phyloP scores from a whole-genome alignment of 768 basidiomycete genomes.

The Trametes punicea region DNA sequence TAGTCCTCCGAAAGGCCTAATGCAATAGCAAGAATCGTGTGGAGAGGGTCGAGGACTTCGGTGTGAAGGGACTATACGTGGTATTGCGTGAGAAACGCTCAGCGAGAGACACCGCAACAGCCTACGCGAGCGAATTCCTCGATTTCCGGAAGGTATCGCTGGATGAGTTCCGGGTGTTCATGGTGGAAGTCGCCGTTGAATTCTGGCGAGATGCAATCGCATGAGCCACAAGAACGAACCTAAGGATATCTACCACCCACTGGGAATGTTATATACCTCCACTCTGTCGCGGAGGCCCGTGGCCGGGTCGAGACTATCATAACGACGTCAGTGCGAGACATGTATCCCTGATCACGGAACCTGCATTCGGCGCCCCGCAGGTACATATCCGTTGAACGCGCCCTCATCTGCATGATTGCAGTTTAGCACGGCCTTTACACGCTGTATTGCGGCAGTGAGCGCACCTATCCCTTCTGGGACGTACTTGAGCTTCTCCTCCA shows the following conservation, averaged over 20 bases:
- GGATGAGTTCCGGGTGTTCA: slow-evolving; percentile 39
- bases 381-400: slow-evolving; percentile 47
- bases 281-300: slow-evolving; percentile 41
- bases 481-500: slow-evolving; percentile 48
- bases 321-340: not conserved
- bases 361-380: slow-evolving; percentile 41
- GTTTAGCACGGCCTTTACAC: not conserved
- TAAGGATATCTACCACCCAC: too few species aligned
- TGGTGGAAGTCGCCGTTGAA: slow-evolving; percentile 44
- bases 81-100: too few species aligned
- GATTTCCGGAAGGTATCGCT: slow-evolving; percentile 40
- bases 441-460: not conserved
- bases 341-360: not conserved
- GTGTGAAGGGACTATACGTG: slow-evolving; percentile 36
- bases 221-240: too few species aligned
- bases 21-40: slow-evolving; percentile 45
- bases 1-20: slow-evolving; percentile 51
- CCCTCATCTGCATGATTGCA: slow-evolving; percentile 32
- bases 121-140: slow-evolving; percentile 41
- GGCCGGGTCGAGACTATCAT: slow-evolving; percentile 27
- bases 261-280: slow-evolving; percentile 52
- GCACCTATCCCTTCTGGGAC: slow-evolving; percentile 35
- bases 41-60: slow-evolving; percentile 46
- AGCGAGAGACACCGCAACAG: not conserved
- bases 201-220: slow-evolving; percentile 27